Evolutionary conservation across 768 basidiomycete genomes (phyloP).

Genomic region (Podaxis sp.): DNA sequence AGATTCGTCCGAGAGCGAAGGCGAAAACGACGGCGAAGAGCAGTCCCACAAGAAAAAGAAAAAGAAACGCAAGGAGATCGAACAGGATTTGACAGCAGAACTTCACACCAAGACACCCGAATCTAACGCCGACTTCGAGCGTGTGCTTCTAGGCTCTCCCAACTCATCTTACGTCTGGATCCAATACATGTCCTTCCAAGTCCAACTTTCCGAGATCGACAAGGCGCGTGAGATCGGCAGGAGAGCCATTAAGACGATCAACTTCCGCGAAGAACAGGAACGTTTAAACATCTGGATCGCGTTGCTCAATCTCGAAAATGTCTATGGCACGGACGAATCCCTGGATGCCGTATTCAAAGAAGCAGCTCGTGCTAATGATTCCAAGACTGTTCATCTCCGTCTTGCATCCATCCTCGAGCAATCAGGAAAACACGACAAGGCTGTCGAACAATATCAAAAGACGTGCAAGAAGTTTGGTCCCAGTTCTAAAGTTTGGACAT

Average conservation of each 20-base stretch:
- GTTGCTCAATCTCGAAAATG: conserved; percentile 89
- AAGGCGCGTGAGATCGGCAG: conserved; percentile 88
- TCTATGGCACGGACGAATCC: conserved; percentile 83
- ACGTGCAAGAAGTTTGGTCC: conserved; percentile 93
- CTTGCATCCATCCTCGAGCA: conserved; percentile 84
- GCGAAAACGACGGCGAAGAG: conserved; percentile 46
- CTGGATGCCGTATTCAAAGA: conserved; percentile 86
- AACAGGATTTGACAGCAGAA: conserved; percentile 82
- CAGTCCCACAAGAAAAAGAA: conserved; percentile 61
- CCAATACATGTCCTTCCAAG: conserved; percentile 98
- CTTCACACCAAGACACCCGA: conserved; percentile 85
- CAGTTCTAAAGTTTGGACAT: conserved; percentile 92
- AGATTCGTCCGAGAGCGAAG: conserved; percentile 39
- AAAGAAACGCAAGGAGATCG: conserved; percentile 68
- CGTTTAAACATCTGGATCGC: conserved; percentile 98
- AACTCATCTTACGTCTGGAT: conserved; percentile 99
- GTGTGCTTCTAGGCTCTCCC: conserved; percentile 87
- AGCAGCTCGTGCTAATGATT: conserved; percentile 87
- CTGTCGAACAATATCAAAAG: conserved; percentile 88
- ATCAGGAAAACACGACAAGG: conserved; percentile 83
- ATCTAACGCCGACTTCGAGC: conserved; percentile 94
- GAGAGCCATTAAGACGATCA: conserved; percentile 84
- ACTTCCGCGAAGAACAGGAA: conserved; percentile 94
- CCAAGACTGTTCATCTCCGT: conserved; percentile 85
- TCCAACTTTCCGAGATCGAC: conserved; percentile 94